These are phyloP conservation scores for Urochloa ruziziensis DNA, from an alignment of 176 grass and related monocot species.

Conservation along the genomic window DNA sequence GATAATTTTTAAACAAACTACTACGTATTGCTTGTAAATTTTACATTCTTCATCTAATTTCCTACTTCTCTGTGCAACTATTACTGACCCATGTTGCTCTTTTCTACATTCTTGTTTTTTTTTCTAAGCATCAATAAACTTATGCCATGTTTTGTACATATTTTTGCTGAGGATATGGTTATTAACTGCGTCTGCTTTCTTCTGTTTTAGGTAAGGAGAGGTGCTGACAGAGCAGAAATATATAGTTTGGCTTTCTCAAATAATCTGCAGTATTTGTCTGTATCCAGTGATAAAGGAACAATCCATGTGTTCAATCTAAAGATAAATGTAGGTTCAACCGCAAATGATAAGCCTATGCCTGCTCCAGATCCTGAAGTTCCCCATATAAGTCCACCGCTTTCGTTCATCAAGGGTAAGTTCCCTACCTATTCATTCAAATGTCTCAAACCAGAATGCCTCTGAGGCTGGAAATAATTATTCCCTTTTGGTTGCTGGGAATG, in stretches of 20 bases:
- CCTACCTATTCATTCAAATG: not conserved
- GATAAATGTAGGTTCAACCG: constrained; percentile 72
- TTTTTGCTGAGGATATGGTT: not conserved
- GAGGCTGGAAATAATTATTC: not conserved
- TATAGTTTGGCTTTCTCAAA: constrained; percentile 97
- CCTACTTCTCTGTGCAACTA: not conserved
- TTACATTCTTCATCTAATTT: not conserved
- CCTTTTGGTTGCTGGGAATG: not conserved
- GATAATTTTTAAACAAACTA: not conserved
- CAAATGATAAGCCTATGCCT: constrained; percentile 69
- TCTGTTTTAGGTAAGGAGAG: constrained; percentile 81
- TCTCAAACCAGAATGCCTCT: not conserved
- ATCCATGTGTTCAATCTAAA: constrained; percentile 97
- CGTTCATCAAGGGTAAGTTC: constrained; percentile 90
- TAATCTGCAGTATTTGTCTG: constrained; percentile 86
- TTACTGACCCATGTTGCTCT: not conserved
- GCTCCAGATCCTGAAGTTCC: constrained; percentile 70
- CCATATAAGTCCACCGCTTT: constrained; percentile 65
- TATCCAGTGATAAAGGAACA: constrained; percentile 98
- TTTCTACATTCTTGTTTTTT: not conserved
- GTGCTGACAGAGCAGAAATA: constrained; percentile 97
- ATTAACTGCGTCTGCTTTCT: not conserved
- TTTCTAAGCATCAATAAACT: not conserved
- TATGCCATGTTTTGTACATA: not conserved
- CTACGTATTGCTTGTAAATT: not conserved